These are phyloP conservation scores for Vitis hybrid DNA, from an alignment of 177 flowering plant genomes.

Conservation along the genomic window DNA sequence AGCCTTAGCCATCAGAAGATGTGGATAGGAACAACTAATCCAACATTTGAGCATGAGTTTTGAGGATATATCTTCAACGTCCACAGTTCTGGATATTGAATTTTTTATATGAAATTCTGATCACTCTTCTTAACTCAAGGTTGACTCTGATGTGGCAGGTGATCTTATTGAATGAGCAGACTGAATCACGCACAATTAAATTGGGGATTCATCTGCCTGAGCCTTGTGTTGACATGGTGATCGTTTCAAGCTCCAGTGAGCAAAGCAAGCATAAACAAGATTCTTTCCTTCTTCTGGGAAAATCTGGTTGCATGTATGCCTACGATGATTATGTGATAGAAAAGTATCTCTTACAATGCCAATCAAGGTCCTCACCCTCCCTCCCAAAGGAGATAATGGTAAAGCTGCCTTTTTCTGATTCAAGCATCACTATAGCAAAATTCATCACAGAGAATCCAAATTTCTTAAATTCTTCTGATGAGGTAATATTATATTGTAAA, in stretches of 20 bases:
- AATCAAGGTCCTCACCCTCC: constrained; percentile 66
- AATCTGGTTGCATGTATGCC: constrained; percentile 58
- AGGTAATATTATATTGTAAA: constrained; percentile 37
- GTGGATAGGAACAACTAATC: background rate
- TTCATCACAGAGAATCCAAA: constrained; percentile 39
- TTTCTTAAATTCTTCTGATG: constrained; percentile 30
- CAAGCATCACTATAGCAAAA: constrained; percentile 61
- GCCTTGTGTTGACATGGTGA: constrained; percentile 66
- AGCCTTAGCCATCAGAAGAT: background rate
- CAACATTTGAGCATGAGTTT: background rate
- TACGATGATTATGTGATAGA: constrained; percentile 73
- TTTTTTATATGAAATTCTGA: background rate
- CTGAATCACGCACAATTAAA: constrained; percentile 76
- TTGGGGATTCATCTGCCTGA: constrained; percentile 66
- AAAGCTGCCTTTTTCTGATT: constrained; percentile 68
- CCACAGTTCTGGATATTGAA: background rate
- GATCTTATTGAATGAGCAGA: constrained; percentile 65
- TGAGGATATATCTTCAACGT: background rate
- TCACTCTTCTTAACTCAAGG: background rate
- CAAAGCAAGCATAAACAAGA: constrained; percentile 59
- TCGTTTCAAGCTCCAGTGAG: constrained; percentile 44
- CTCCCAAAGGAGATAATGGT: constrained; percentile 65
- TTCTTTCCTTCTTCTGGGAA: constrained; percentile 57
- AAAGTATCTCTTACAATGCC: constrained; percentile 67
- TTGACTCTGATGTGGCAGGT: constrained; percentile 46